phyloP scores from a whole-genome alignment of 2,329 filamentous ascomycete genomes.

The Sclerotinia trifoliorum region DNA sequence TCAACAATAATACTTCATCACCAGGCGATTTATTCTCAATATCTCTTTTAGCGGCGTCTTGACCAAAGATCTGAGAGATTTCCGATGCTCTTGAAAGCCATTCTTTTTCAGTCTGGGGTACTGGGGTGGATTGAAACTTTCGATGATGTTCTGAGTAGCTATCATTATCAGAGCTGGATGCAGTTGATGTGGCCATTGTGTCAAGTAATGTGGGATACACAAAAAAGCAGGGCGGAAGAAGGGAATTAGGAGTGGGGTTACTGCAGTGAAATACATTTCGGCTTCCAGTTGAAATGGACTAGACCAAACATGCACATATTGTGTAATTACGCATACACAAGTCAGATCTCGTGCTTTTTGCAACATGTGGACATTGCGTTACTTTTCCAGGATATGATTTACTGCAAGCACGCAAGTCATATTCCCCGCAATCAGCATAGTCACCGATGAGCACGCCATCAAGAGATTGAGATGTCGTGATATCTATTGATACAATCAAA shows the following conservation, averaged over 20 bases:
- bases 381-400: background rate
- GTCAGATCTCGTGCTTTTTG: background rate
- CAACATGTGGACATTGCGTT: background rate
- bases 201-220: background rate
- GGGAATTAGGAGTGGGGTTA: background rate
- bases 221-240: background rate
- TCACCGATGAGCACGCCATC: constrained; percentile 4
- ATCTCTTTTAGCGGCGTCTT: constrained; percentile 41
- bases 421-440: background rate
- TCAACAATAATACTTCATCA: constrained; percentile 52
- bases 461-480: background rate
- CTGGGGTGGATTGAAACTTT: background rate
- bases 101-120: constrained; percentile 15
- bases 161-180: background rate
- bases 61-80: background rate
- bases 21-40: constrained; percentile 52
- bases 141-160: constrained; percentile 6
- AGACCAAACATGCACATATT: background rate
- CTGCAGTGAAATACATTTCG: background rate
- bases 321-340: background rate
- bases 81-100: constrained; percentile 13
- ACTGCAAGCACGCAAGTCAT: background rate
- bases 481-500: background rate
- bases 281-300: background rate
- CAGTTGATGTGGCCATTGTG: background rate